Conservation (phyloP, 2,329 filamentous ascomycete genomes). For the Pseudocercospora macadamiae region DNA sequence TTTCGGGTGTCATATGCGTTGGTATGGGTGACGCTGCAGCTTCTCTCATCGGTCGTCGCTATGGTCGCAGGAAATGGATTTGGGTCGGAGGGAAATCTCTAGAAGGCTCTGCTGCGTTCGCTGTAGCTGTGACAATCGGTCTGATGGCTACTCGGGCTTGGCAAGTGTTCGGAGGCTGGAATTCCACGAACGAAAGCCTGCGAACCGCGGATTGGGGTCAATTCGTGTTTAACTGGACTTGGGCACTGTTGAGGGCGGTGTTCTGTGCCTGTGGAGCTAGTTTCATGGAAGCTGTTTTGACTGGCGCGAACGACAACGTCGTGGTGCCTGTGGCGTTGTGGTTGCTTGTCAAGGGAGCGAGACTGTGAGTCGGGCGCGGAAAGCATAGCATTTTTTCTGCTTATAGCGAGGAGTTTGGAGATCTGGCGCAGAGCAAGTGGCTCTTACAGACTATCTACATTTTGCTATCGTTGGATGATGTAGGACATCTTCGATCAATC, state of each 20-base stretch:
- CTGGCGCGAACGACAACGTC: constrained; percentile 97
- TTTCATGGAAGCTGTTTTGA: constrained; percentile 91
- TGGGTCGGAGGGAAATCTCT: constrained; percentile 97
- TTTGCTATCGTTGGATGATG: neutral
- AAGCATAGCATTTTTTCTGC: constrained; percentile 2
- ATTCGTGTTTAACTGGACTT: constrained; percentile 31
- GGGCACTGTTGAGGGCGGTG: constrained; percentile 60
- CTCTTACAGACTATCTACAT: neutral
- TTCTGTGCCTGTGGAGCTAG: constrained; percentile 80
- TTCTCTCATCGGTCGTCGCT: constrained; percentile 83
- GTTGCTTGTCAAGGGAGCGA: constrained; percentile 82
- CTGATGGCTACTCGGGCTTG: constrained; percentile 71
- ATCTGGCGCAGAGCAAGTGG: neutral
- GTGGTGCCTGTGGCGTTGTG: constrained; percentile 92
- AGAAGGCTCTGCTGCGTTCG: constrained; percentile 83
- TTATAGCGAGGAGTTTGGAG: constrained; percentile 6
- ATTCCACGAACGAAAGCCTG: constrained; percentile 16
- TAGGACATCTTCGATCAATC: neutral
- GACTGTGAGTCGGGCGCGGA: constrained; percentile 47
- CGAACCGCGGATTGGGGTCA: constrained; percentile 2
- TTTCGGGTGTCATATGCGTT: constrained; percentile 89
- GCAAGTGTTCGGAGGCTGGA: constrained; percentile 76
- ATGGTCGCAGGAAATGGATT: constrained; percentile 86
- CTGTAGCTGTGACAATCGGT: constrained; percentile 74
- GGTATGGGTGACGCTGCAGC: constrained; percentile 94